phyloP scores from a whole-genome alignment of 2,329 filamentous ascomycete species.

The Fusarium redolens region DNA sequence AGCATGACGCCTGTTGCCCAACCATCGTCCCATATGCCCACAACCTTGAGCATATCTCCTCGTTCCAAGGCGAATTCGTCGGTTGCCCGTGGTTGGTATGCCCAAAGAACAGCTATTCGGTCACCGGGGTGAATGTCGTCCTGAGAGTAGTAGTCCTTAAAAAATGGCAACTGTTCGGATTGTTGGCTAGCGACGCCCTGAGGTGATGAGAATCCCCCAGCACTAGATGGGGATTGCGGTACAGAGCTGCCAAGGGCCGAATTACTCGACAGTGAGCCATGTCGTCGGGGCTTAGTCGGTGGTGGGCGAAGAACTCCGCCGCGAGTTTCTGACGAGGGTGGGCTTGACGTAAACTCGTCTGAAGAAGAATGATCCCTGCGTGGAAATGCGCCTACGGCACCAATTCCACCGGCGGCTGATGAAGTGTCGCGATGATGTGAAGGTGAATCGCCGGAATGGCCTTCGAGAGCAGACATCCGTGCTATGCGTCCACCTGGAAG shows the following conservation, averaged over 20 bases:
- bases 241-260: slow-evolving; percentile 79
- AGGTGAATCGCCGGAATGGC: slow-evolving; percentile 72
- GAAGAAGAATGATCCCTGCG: slow-evolving; percentile 72
- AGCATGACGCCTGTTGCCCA: slow-evolving; percentile 95
- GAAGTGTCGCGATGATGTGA: slow-evolving; percentile 60
- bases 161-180: slow-evolving; percentile 94
- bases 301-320: slow-evolving; percentile 68
- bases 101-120: slow-evolving; percentile 92
- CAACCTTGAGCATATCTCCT: slow-evolving; percentile 97
- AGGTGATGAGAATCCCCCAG: slow-evolving; percentile 82
- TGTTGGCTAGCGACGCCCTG: slow-evolving; percentile 87
- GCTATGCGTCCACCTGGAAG: slow-evolving; percentile 90
- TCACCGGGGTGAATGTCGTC: slow-evolving; percentile 95
- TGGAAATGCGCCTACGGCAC: slow-evolving; percentile 61
- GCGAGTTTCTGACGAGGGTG: slow-evolving; percentile 70
- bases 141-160: slow-evolving; percentile 98
- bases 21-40: slow-evolving; percentile 99
- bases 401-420: slow-evolving; percentile 52
- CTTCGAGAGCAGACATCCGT: slow-evolving; percentile 94
- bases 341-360: slow-evolving; percentile 77
- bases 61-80: slow-evolving; percentile 95
- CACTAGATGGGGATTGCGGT: slow-evolving; percentile 78
- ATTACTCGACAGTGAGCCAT: slow-evolving; percentile 89
- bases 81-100: slow-evolving; percentile 91
- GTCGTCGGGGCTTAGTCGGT: slow-evolving; percentile 72